Percentiles rank a stretch among this genome's conserved stretches.
Evolutionary conservation across 768 basidiomycete genomes (phyloP).

Genomic region (Naganishia kalamii): DNA sequence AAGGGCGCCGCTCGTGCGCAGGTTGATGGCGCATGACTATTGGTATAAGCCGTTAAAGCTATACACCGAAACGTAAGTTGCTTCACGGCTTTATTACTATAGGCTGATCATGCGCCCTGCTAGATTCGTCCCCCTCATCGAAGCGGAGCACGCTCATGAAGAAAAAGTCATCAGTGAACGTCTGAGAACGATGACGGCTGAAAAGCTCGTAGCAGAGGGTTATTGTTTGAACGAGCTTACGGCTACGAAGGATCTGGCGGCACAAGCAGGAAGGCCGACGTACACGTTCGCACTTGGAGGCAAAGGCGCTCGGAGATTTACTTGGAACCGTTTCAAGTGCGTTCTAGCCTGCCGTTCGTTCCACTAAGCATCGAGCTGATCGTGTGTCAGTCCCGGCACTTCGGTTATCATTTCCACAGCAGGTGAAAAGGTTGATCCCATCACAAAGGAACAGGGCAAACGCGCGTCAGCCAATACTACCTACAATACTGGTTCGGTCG

Average conservation of each 20-base stretch:
- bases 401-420: constrained; percentile 60
- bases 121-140: constrained; percentile 4
- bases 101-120: neutral
- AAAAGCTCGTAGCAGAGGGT: constrained; percentile 13
- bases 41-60: constrained; percentile 3
- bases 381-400: constrained; percentile 58
- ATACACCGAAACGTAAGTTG: constrained; percentile 15
- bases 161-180: neutral
- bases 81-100: neutral
- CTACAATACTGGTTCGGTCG: constrained; percentile 28
- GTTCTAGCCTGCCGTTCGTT: constrained; percentile 32
- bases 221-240: constrained; percentile 49
- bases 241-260: constrained; percentile 60
- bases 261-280: constrained; percentile 55
- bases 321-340: constrained; percentile 66
- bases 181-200: neutral
- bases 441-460: constrained; percentile 50
- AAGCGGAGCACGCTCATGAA: constrained; percentile 9
- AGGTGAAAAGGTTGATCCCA: constrained; percentile 55
- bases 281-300: constrained; percentile 57
- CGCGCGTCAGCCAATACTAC: constrained; percentile 32
- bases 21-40: neutral
- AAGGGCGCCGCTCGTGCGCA: neutral
- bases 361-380: too few species aligned
- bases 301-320: constrained; percentile 56